phyloP scores from a whole-genome alignment of 257 asterid genomes.

The Coffea canephora region DNA sequence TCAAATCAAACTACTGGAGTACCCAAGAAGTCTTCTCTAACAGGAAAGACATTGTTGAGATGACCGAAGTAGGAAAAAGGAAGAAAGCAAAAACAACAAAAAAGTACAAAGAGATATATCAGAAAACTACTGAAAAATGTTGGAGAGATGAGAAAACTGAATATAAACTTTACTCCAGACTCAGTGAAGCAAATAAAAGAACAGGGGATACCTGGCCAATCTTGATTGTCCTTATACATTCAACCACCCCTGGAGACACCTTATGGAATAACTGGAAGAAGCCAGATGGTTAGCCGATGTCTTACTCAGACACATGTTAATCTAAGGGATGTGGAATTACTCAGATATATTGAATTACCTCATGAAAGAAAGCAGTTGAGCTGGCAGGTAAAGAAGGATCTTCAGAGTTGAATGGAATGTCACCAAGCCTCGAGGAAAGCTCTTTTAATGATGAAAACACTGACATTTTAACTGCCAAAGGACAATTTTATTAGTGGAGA shows the following conservation, averaged over 20 bases:
- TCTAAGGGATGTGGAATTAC: not conserved
- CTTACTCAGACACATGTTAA: constrained; percentile 10
- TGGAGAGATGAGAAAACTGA: not conserved
- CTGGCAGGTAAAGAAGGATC: constrained; percentile 35
- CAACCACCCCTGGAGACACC: constrained; percentile 61
- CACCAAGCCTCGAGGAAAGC: constrained; percentile 60
- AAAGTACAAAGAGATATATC: not conserved
- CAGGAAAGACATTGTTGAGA: not conserved
- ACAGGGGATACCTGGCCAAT: constrained; percentile 70
- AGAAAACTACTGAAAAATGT: not conserved
- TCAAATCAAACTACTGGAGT: not conserved
- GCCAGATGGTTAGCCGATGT: constrained; percentile 26
- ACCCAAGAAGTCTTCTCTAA: not conserved
- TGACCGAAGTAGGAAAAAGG: not conserved
- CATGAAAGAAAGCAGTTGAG: constrained; percentile 42
- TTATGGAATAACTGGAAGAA: constrained; percentile 57
- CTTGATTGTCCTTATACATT: constrained; percentile 61
- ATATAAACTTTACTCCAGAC: not conserved
- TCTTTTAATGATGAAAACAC: constrained; percentile 68
- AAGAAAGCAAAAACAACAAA: not conserved
- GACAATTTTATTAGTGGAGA: constrained; percentile 16
- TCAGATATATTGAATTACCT: constrained; percentile 43
- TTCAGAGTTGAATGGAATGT: constrained; percentile 26
- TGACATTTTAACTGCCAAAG: constrained; percentile 64
- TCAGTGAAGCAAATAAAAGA: constrained; percentile 13